These are phyloP conservation scores for Mimosa bimucronata DNA, from an alignment of 306 rosid species.

Conservation along the genomic window DNA sequence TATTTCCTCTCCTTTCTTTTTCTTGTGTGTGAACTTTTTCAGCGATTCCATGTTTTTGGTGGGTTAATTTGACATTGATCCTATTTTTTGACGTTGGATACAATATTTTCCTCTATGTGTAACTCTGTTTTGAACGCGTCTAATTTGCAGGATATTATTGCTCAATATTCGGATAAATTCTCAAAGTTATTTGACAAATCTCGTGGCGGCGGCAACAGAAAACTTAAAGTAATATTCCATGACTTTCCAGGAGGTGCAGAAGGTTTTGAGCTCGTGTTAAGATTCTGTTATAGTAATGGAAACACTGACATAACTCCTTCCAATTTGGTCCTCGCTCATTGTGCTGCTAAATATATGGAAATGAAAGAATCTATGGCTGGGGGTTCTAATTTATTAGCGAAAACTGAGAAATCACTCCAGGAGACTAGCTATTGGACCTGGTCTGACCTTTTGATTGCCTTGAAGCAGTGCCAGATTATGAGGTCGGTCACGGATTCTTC, in stretches of 20 bases:
- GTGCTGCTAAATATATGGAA: conserved; percentile 85
- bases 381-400: conserved; percentile 56
- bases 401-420: conserved; percentile 62
- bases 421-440: conserved; percentile 81
- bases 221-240: conserved; percentile 77
- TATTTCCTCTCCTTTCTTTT: background rate
- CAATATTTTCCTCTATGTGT: background rate
- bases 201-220: conserved; percentile 48
- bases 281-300: conserved; percentile 79
- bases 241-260: conserved; percentile 96
- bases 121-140: conserved; percentile 8
- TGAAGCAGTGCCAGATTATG: conserved; percentile 70
- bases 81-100: background rate
- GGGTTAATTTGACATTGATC: conserved; percentile 11
- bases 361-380: conserved; percentile 62
- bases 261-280: conserved; percentile 77
- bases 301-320: conserved; percentile 58
- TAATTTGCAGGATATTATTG: conserved; percentile 60
- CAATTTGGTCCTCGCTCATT: conserved; percentile 56
- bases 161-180: conserved; percentile 68
- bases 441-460: conserved; percentile 69
- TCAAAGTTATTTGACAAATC: conserved; percentile 75
- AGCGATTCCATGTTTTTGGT: conserved; percentile 42
- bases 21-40: conserved; percentile 21
- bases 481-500: conserved; percentile 41